Conservation (phyloP, 23 red algal genomes). For the Gracilaria domingensis region DNA sequence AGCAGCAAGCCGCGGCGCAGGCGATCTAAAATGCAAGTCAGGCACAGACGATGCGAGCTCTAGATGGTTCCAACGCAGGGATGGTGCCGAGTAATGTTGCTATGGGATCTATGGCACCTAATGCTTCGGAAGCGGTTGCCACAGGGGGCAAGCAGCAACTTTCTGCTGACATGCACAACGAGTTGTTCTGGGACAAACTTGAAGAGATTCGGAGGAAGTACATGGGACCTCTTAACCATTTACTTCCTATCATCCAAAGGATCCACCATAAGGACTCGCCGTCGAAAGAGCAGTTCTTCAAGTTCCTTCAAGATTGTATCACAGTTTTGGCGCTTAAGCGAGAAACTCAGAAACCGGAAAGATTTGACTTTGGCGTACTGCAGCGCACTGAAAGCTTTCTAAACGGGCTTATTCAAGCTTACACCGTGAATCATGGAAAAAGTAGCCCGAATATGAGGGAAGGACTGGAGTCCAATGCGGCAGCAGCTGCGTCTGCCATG, state of each 20-base stretch:
- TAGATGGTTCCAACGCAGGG: neutral
- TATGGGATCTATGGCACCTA: neutral
- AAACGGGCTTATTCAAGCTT: neutral
- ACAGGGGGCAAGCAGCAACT: neutral
- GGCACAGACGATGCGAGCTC: neutral
- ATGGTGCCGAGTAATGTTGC: neutral
- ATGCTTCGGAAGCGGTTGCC: neutral
- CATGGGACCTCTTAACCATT: conserved; percentile 18
- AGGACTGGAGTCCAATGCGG: neutral
- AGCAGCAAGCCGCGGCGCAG: neutral
- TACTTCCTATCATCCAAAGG: conserved; percentile 16
- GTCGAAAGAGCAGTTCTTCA: conserved; percentile 9
- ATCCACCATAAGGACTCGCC: neutral
- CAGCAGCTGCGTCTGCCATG: neutral
- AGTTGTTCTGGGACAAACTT: conserved; percentile 43
- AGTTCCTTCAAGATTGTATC: conserved; percentile 22
- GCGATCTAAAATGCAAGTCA: conserved; percentile 19
- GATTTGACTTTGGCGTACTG: neutral
- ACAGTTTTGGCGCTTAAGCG: conserved; percentile 21
- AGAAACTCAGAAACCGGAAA: neutral
- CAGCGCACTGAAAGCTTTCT: neutral
- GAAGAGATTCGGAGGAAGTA: conserved; percentile 32
- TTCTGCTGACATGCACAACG: neutral
- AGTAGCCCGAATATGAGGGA: neutral
- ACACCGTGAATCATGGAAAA: neutral